phyloP scores from a whole-genome alignment of 306 rosid species.

The Rosa persica region DNA sequence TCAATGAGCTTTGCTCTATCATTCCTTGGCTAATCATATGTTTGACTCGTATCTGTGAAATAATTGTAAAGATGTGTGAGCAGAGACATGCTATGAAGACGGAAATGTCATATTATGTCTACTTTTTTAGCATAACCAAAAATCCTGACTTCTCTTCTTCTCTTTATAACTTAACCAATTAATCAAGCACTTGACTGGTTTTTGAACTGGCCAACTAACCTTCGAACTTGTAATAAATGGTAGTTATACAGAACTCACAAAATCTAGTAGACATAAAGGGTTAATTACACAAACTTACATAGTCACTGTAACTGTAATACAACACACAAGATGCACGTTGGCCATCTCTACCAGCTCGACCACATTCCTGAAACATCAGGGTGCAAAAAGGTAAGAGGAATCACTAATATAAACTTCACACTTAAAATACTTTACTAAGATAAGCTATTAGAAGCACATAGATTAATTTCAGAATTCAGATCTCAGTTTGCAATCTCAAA shows the following conservation, averaged over 20 bases:
- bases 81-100: conserved; percentile 22
- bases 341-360: conserved; percentile 99
- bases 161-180: neutral
- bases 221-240: no score
- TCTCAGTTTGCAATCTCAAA: conserved; percentile 6
- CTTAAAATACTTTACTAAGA: neutral
- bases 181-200: neutral
- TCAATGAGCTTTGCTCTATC: conserved; percentile 59
- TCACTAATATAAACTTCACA: neutral
- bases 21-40: conserved; percentile 86
- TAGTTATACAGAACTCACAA: conserved; percentile 5
- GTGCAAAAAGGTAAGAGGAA: conserved; percentile 27
- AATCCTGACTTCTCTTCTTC: neutral
- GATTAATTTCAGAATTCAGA: neutral
- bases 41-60: conserved; percentile 78
- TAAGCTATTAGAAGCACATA: conserved; percentile 3
- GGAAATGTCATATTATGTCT: neutral
- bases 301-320: conserved; percentile 89
- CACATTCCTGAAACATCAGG: conserved; percentile 74
- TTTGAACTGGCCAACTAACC: neutral
- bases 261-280: conserved; percentile 14
- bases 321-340: conserved; percentile 83
- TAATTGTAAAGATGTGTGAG: conserved; percentile 23
- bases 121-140: neutral
- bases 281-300: conserved; percentile 55